Conservation (phyloP, 768 basidiomycete genomes). For the Pleurotus tuoliensis region DNA sequence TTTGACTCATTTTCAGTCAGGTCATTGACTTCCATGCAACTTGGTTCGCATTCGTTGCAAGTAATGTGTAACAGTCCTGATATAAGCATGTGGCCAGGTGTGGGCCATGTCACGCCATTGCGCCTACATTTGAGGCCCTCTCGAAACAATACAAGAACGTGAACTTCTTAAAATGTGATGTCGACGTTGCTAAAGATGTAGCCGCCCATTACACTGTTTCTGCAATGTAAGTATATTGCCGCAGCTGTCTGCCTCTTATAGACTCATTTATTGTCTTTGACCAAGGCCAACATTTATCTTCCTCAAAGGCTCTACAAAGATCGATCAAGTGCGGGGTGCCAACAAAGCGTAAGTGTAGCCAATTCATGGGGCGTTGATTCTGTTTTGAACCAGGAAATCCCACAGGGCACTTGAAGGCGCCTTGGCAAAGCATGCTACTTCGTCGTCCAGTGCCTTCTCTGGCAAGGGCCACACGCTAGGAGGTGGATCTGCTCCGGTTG, state of each 20-base stretch:
- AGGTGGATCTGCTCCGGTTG: conserved; percentile 35
- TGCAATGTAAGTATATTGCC: conserved; percentile 60
- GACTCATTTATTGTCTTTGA: background rate
- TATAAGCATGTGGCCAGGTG: conserved; percentile 48
- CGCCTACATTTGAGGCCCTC: conserved; percentile 68
- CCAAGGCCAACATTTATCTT: conserved; percentile 83
- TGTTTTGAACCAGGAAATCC: background rate
- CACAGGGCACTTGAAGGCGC: conserved; percentile 58
- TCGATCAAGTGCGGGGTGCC: conserved; percentile 73
- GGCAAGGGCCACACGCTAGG: conserved; percentile 76
- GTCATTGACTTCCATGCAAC: conserved; percentile 87
- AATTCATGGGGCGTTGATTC: background rate
- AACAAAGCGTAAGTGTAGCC: conserved; percentile 50
- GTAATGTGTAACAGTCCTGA: too few relatives aligned
- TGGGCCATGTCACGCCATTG: conserved; percentile 82
- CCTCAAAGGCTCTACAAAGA: conserved; percentile 59
- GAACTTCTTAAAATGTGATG: conserved; percentile 83
- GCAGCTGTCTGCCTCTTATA: background rate
- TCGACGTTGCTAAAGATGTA: conserved; percentile 69
- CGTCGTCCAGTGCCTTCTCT: conserved; percentile 48
- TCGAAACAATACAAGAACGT: conserved; percentile 65
- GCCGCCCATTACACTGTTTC: conserved; percentile 57
- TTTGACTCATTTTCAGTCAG: conserved; percentile 28
- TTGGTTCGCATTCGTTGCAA: conserved; percentile 43
- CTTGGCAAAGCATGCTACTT: conserved; percentile 47